Evolutionary conservation across 177 flowering plant species (phyloP), one percentile per base, ranked within the genome.

Genomic region (Vitis hybrid): DNA sequence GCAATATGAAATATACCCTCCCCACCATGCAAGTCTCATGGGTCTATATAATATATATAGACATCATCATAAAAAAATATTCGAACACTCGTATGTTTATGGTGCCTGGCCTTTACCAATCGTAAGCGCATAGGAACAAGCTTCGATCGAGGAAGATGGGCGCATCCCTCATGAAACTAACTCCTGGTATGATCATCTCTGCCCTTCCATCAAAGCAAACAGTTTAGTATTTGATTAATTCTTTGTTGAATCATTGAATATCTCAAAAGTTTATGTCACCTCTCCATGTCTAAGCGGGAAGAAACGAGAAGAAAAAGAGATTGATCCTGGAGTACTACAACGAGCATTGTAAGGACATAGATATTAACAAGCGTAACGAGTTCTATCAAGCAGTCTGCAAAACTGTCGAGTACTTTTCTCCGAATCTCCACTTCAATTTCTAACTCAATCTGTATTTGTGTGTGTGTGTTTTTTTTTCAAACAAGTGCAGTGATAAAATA

Each of bases 311-410:
- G 52, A 78, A 64, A 61, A 73, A 12, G 82, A 72, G 49, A 71
- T 86, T 13, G 75, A 58, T 10, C 49, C 69, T 65, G 18, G 50
- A 61, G 11, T 74, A 64, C 70, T 84, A 79, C 53, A 55, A 66
- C 1, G 7, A 48, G 2, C 58, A 66, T 58, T 71, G 78, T 15
- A 10, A 2, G 50, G 73, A 64, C n/a, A 4, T 52, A 3, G 9
- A 18, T 2, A 67, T 63, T 35, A 70, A 56, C 0, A 30, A 41
- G 55, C 70, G 32, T 41, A 0, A 67, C 68, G 76, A 79, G 1
- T 83, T 87, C 70, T 82, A 80, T 67, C 74, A 73, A 56, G 84
- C 80, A 18, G 74, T 87, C 0, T 80, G 79, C 63, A 68, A 78
- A 66, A 78, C 76, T 1, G 81, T 85, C 54, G 81, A 79, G 90